phyloP scores from a whole-genome alignment of 768 basidiomycete genomes.

The Hortiboletus campestris region DNA sequence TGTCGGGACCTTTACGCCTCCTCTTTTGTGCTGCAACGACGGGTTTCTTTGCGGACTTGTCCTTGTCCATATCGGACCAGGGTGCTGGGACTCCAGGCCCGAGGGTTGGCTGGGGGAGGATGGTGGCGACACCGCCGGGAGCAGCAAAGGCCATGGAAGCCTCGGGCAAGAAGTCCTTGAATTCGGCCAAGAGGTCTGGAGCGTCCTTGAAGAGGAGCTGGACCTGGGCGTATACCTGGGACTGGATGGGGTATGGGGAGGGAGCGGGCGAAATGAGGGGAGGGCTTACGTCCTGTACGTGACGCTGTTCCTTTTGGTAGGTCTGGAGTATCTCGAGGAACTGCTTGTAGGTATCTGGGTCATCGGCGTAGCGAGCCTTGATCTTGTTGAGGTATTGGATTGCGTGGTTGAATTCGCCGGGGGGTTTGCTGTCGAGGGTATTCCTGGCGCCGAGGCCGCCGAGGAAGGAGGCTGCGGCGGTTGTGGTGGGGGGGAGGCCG shows the following conservation, averaged over 20 bases:
- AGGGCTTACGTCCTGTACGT: constrained; percentile 63
- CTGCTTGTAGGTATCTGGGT: constrained; percentile 90
- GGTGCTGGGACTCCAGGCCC: constrained; percentile 33
- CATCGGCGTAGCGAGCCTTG: constrained; percentile 84
- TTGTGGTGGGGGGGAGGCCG: constrained; percentile 44
- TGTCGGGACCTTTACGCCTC: constrained; percentile 63
- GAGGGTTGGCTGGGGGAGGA: constrained; percentile 49
- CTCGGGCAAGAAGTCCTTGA: constrained; percentile 79
- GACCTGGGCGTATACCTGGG: constrained; percentile 79
- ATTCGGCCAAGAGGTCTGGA: constrained; percentile 75
- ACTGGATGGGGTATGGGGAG: constrained; percentile 35
- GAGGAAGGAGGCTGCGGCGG: constrained; percentile 63
- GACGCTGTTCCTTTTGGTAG: constrained; percentile 81
- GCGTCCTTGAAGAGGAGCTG: constrained; percentile 79
- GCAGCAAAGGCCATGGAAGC: constrained; percentile 43
- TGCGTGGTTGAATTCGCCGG: constrained; percentile 85
- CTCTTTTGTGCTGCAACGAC: constrained; percentile 46
- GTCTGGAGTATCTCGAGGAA: constrained; percentile 87
- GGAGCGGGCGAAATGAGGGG: background rate
- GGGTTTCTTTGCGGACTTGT: constrained; percentile 45
- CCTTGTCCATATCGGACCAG: constrained; percentile 42
- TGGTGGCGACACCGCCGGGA: constrained; percentile 42
- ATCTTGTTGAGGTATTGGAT: constrained; percentile 99
- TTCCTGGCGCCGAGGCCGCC: constrained; percentile 55
- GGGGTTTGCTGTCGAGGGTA: constrained; percentile 49